Evolutionary conservation across 1,284 basidiomycete genomes (phyloP).

Genomic region (Xanthoconium separans): DNA sequence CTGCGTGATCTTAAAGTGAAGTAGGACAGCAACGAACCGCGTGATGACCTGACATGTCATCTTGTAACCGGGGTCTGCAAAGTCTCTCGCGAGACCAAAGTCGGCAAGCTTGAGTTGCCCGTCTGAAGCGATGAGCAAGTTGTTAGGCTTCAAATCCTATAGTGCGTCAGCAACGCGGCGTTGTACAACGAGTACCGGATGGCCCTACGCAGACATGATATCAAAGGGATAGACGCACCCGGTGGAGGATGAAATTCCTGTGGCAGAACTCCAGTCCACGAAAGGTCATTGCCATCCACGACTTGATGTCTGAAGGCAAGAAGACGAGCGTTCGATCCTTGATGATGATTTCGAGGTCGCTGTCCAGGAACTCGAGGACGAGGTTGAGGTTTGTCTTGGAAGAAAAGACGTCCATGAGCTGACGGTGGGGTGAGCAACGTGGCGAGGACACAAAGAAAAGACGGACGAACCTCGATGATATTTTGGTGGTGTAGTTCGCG

Average conservation of each 20-base stretch:
- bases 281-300: constrained; percentile 99
- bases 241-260: constrained; percentile 89
- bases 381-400: constrained; percentile 96
- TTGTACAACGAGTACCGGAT: constrained; percentile 1
- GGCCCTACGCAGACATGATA: constrained; percentile 6
- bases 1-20: background rate
- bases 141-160: constrained; percentile 99
- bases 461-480: constrained; percentile 75
- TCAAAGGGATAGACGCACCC: constrained; percentile 53
- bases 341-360: constrained; percentile 97
- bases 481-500: constrained; percentile 94
- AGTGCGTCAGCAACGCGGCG: constrained; percentile 9
- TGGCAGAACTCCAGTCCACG: constrained; percentile 98
- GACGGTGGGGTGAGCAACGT: background rate
- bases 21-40: constrained; percentile 47
- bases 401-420: constrained; percentile 97
- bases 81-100: constrained; percentile 98
- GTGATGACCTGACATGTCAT: constrained; percentile 99
- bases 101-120: constrained; percentile 97
- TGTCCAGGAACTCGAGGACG: constrained; percentile 95
- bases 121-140: constrained; percentile 89
- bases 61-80: constrained; percentile 87
- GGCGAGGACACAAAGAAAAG: background rate
- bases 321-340: constrained; percentile 92
- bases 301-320: constrained; percentile 94